Conservation (phyloP, 208 protist species). For the Borovskyia barvae region DNA sequence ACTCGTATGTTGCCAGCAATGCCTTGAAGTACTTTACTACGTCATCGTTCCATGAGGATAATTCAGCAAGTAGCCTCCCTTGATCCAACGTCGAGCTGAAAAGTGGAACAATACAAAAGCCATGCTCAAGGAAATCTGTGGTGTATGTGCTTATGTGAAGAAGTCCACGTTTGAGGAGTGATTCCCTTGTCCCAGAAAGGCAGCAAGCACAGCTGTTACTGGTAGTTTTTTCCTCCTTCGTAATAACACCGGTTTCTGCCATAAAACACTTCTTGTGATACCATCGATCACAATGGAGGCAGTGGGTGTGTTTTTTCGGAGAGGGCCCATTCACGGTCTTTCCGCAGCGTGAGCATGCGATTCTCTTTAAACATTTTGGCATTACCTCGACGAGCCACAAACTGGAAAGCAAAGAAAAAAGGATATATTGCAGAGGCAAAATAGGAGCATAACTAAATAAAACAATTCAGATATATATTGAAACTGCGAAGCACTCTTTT, state of each 20-base stretch:
- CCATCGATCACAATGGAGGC: constrained; percentile 15
- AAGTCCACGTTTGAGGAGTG: background rate
- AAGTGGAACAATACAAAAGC: constrained; percentile 51
- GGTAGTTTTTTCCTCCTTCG: background rate
- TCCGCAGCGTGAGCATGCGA: constrained; percentile 18
- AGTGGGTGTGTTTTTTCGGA: constrained; percentile 9
- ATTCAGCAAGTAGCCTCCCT: constrained; percentile 10
- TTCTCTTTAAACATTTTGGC: no score
- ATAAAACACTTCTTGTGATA: constrained; percentile 59
- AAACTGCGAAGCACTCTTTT: no score
- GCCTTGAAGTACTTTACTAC: constrained; percentile 33
- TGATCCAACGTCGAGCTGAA: no score
- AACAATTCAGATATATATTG: background rate
- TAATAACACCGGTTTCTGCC: constrained; percentile 33
- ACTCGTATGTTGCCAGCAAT: constrained; percentile 44
- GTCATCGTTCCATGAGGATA: constrained; percentile 31
- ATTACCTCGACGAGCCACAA: no score
- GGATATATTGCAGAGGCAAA: background rate
- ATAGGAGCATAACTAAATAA: background rate
- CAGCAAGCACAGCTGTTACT: constrained; percentile 43
- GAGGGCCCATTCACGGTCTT: background rate
- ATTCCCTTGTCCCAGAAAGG: constrained; percentile 25
- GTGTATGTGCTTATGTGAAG: constrained; percentile 32
- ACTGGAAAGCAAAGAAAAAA: constrained; percentile 1
- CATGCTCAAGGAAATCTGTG: constrained; percentile 38